Evolutionary conservation across 805 yeast genomes (phyloP), one percentile per base, ranked within the genome.

Genomic region (Teunomyces gatunensis): DNA sequence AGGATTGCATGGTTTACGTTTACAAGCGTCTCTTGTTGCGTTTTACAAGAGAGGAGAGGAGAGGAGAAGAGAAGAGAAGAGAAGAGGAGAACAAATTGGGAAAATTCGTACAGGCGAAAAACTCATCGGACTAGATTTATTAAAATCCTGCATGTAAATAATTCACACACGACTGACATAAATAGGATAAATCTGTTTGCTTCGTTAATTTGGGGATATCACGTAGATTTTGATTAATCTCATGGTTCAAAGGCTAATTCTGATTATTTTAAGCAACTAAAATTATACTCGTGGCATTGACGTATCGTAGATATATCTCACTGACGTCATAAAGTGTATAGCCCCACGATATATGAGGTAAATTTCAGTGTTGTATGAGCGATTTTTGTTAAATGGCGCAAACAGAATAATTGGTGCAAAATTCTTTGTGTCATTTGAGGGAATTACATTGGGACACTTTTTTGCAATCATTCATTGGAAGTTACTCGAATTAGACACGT

Each of bases 1-100:
- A 81, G 13, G 69, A 50, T 55, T 68, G 63, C 79, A 74, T 75
- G 25, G 37, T 37, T 21, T 21, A 23, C 29, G 28, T 21, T 37
- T 37, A 37, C 40, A 23, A 29, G 43, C 45, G 46, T 50, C 33
- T 39, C 30, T 34, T 41, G 29, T 21, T 13, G 34, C 18, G 40
- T 42, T 39, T 34, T 29, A 17, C 33, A 29, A 46, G 30, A 37
- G 43, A 42, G 35, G 28, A 37, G 40, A 40, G 23, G 34, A 39
- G 48, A 33, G n/a, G 28, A 45, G 42, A 27, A n/a, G 43, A 15
- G 41, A 42, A 35, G 33, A 23, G 23, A 13, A 30, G 42, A 29
- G 35, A 20, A n/a, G n/a, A n/a, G n/a, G n/a, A n/a, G n/a, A n/a
- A n/a, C n/a, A n/a, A 35, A 44, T 25, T n/a, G 20, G 33, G 30